Evolutionary conservation across 2,329 filamentous ascomycete species (phyloP).

Genomic region (Colletotrichum lini): DNA sequence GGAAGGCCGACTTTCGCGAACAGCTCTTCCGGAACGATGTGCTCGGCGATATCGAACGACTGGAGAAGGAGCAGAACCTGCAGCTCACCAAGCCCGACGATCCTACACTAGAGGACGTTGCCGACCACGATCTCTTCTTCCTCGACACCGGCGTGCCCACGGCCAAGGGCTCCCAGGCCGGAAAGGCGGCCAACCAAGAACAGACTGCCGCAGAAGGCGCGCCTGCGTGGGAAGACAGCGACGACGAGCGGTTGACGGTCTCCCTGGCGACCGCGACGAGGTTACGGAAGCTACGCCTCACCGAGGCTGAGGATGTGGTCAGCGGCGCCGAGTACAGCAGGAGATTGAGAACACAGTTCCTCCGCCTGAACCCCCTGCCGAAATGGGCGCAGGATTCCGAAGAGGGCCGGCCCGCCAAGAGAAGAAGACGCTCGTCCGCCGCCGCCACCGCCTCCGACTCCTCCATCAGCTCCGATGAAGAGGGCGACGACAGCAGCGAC

Average conservation of each 20-base stretch:
- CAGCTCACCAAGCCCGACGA: constrained; percentile 58
- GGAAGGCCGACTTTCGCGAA: constrained; percentile 84
- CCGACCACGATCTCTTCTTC: constrained; percentile 89
- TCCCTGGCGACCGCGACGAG: constrained; percentile 84
- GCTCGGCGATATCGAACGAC: constrained; percentile 49
- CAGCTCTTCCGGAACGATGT: constrained; percentile 75
- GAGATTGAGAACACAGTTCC: constrained; percentile 84
- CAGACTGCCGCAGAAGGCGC: constrained; percentile 52
- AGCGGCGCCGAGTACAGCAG: constrained; percentile 88
- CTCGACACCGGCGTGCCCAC: constrained; percentile 76
- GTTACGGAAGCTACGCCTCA: constrained; percentile 85
- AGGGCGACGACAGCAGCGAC: constrained; percentile 73
- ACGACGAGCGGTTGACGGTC: constrained; percentile 89
- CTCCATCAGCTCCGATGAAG: constrained; percentile 54
- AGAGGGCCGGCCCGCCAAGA: constrained; percentile 65
- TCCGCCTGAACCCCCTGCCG: constrained; percentile 71
- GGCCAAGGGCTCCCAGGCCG: constrained; percentile 50
- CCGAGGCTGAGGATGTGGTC: constrained; percentile 88
- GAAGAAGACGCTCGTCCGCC: constrained; percentile 66
- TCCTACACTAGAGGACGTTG: constrained; percentile 69
- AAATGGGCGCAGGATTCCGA: constrained; percentile 71
- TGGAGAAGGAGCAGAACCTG: constrained; percentile 51
- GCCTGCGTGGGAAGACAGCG: constrained; percentile 92
- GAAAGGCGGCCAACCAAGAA: constrained; percentile 47
- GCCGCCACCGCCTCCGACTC: constrained; percentile 58